phyloP scores from a whole-genome alignment of 1,284 basidiomycete genomes.

The Sphaerobolus stellatus region DNA sequence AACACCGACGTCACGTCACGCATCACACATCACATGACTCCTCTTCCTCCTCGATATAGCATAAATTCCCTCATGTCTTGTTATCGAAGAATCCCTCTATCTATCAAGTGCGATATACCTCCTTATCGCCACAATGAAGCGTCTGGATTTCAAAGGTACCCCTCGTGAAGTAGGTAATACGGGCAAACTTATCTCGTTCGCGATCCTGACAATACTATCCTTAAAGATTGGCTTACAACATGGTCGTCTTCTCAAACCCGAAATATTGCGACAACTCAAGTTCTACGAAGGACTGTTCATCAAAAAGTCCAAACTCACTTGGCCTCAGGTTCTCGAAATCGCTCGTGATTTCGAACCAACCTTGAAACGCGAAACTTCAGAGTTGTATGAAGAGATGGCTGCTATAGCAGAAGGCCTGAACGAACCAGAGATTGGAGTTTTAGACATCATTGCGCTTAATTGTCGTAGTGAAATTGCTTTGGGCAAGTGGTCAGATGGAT shows the following conservation, averaged over 20 bases:
- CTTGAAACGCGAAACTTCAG: slow-evolving; percentile 27
- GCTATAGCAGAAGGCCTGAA: slow-evolving; percentile 33
- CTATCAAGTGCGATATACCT: too few relatives aligned
- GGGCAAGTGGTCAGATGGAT: slow-evolving; percentile 38
- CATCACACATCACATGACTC: too few relatives aligned
- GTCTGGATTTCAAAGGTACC: slow-evolving; percentile 23
- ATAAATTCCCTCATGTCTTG: too few relatives aligned
- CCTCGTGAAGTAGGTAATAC: slow-evolving; percentile 22
- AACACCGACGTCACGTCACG: too few relatives aligned
- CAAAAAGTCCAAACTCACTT: slow-evolving; percentile 31
- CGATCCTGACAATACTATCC: not conserved
- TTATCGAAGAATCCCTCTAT: too few relatives aligned
- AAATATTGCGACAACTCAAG: slow-evolving; percentile 31
- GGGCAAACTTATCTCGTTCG: not conserved
- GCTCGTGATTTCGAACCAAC: slow-evolving; percentile 27
- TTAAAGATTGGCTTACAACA: slow-evolving; percentile 33
- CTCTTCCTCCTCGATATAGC: too few relatives aligned
- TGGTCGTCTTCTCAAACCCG: slow-evolving; percentile 26
- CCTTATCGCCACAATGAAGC: too few relatives aligned
- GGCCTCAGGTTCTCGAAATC: slow-evolving; percentile 29
- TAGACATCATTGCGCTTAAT: slow-evolving; percentile 37
- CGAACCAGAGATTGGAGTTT: slow-evolving; percentile 22
- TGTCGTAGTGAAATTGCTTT: slow-evolving; percentile 39
- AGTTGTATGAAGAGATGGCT: slow-evolving; percentile 34
- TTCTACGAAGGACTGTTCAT: slow-evolving; percentile 35